These are phyloP conservation scores for Cercospora janseana DNA, from an alignment of 2,329 filamentous ascomycete species.

Conservation along the genomic window DNA sequence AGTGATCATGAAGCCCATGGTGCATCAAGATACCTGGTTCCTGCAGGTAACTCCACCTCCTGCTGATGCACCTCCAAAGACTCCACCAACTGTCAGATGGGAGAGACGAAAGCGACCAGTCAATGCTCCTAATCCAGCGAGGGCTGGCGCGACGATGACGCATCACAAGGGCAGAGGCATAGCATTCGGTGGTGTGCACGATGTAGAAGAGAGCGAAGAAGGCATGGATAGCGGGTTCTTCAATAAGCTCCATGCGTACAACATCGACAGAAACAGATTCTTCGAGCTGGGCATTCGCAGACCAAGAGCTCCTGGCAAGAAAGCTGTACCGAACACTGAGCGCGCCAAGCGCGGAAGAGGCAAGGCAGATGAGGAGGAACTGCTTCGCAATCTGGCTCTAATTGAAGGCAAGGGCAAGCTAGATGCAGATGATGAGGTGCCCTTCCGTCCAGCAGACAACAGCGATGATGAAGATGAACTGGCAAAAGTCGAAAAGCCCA, in stretches of 20 bases:
- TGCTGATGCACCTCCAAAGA: conserved; percentile 62
- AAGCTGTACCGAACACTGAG: conserved; percentile 50
- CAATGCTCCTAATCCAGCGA: conserved; percentile 77
- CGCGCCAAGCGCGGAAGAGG: conserved; percentile 68
- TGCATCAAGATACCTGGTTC: conserved; percentile 95
- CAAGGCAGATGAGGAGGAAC: conserved; percentile 87
- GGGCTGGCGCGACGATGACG: conserved; percentile 90
- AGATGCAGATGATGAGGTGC: conserved; percentile 45
- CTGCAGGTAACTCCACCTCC: conserved; percentile 73
- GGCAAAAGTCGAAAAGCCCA: conserved; percentile 52
- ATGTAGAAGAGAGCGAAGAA: conserved; percentile 54
- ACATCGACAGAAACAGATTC: conserved; percentile 91
- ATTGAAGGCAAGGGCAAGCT: conserved; percentile 72
- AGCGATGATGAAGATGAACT: conserved; percentile 54
- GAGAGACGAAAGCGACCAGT: conserved; percentile 89
- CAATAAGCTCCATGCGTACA: conserved; percentile 87
- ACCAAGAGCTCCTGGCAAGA: conserved; percentile 58
- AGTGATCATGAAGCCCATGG: conserved; percentile 77
- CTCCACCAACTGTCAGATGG: conserved; percentile 77
- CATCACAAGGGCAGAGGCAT: conserved; percentile 92
- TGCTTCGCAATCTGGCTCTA: conserved; percentile 80
- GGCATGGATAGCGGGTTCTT: conserved; percentile 98
- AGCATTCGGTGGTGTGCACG: conserved; percentile 86
- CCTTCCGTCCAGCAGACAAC: conserved; percentile 34
- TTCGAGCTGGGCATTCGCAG: conserved; percentile 79